These are phyloP conservation scores for Decorospora gaudefroyi DNA, from an alignment of 2,329 filamentous ascomycete genomes.

Conservation along the genomic window DNA sequence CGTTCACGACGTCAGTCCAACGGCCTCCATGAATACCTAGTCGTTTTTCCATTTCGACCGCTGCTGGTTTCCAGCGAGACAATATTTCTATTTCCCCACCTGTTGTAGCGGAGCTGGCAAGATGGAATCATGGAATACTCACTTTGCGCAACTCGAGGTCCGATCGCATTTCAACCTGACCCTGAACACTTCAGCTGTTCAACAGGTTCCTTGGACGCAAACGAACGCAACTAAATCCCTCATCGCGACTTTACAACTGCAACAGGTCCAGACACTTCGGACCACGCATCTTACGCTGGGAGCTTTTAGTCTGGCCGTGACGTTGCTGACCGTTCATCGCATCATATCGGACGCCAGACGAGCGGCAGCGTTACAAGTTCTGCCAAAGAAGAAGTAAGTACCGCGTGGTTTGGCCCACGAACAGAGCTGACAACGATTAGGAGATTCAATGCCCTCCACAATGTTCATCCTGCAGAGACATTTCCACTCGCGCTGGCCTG, in stretches of 20 bases:
- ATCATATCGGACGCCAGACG: slow-evolving; percentile 48
- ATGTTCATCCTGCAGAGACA: slow-evolving; percentile 48
- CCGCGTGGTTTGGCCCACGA: not conserved
- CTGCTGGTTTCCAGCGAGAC: slow-evolving; percentile 49
- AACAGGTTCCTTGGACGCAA: slow-evolving; percentile 37
- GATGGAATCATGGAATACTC: slow-evolving; percentile 46
- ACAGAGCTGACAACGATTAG: slow-evolving; percentile 30
- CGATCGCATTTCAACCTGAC: slow-evolving; percentile 48
- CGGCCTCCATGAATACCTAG: slow-evolving; percentile 48
- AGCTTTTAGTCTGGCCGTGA: slow-evolving; percentile 46
- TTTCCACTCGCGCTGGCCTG: slow-evolving; percentile 49
- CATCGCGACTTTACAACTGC: slow-evolving; percentile 44
- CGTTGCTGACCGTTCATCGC: slow-evolving; percentile 42
- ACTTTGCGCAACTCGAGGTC: slow-evolving; percentile 38
- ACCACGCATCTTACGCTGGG: slow-evolving; percentile 49
- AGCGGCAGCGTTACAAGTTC: slow-evolving; percentile 39
- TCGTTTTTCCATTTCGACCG: slow-evolving; percentile 41
- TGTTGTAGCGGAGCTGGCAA: slow-evolving; percentile 36
- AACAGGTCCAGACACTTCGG: slow-evolving; percentile 46
- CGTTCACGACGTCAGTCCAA: slow-evolving; percentile 41
- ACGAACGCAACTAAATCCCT: slow-evolving; percentile 38
- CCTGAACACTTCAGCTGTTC: slow-evolving; percentile 40
- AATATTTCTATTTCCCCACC: slow-evolving; percentile 37
- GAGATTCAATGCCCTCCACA: slow-evolving; percentile 43
- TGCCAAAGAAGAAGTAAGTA: slow-evolving; percentile 42